Conservation (phyloP, 23 red algal genomes). For the Cyanidium caldarium region DNA sequence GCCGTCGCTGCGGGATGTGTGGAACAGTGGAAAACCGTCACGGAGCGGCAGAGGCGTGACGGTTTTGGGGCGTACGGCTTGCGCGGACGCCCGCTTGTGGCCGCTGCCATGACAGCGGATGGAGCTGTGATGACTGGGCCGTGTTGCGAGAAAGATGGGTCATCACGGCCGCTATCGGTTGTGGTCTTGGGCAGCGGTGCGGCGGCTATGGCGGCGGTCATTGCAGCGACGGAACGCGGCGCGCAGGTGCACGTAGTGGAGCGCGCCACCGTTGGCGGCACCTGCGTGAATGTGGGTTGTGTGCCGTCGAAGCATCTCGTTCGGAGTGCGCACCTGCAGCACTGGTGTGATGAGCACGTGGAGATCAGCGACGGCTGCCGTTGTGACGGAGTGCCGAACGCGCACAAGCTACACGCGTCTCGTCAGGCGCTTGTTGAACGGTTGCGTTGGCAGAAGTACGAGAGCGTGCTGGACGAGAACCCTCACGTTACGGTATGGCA, state of each 20-base stretch:
- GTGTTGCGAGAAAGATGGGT: not conserved
- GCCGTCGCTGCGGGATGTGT: not conserved
- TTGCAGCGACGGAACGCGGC: not conserved
- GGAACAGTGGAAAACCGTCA: not conserved
- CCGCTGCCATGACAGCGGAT: not conserved
- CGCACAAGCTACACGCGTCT: not conserved
- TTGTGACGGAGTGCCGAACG: not conserved
- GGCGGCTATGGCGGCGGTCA: not conserved
- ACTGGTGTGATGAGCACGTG: constrained; percentile 1
- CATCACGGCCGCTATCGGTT: not conserved
- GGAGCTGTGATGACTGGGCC: not conserved
- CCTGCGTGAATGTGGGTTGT: constrained; percentile 20
- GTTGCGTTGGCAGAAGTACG: constrained; percentile 6
- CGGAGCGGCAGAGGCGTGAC: not conserved
- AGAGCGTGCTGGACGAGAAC: constrained; percentile 3
- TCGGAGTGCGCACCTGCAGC: not conserved
- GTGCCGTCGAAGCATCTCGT: constrained; percentile 12
- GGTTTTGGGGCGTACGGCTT: not conserved
- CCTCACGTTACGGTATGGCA: not conserved
- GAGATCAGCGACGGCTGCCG: not conserved
- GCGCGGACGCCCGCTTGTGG: not conserved
- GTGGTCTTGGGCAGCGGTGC: not conserved
- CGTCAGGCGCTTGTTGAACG: not conserved
- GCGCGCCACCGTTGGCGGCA: constrained; percentile 5
- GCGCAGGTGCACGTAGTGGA: constrained; percentile 1